phyloP scores from a whole-genome alignment of 192 early-diverging fungal species.

The Kickxella alabastrina region DNA sequence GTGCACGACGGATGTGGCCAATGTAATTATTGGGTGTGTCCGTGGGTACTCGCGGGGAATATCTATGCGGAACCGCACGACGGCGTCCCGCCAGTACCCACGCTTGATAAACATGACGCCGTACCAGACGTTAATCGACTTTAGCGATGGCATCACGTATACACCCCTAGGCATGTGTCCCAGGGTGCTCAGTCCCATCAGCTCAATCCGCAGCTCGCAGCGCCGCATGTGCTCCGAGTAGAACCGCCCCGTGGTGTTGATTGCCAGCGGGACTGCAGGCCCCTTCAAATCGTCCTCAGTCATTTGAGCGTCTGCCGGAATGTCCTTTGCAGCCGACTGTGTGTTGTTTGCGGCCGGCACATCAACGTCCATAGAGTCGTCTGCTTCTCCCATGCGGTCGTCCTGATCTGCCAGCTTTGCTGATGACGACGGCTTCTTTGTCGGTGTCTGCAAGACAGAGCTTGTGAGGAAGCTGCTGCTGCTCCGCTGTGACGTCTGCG shows the following conservation, averaged over 20 bases:
- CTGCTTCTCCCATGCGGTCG: neutral
- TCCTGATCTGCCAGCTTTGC: neutral
- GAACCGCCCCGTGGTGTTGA: constrained; percentile 30
- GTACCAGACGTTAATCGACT: constrained; percentile 66
- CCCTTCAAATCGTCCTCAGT: constrained; percentile 24
- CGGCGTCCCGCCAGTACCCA: constrained; percentile 84
- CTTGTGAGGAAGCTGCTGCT: too few species aligned
- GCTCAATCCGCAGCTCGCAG: constrained; percentile 47
- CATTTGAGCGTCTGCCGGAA: constrained; percentile 19
- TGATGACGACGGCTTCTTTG: constrained; percentile 12
- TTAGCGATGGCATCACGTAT: constrained; percentile 73
- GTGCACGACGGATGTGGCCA: constrained; percentile 77
- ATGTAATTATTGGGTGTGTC: constrained; percentile 62
- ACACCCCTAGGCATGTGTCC: constrained; percentile 82
- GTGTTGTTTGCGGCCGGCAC: neutral
- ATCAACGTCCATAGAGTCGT: constrained; percentile 41
- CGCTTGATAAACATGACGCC: constrained; percentile 85
- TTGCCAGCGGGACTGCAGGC: constrained; percentile 36
- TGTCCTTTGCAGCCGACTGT: too few species aligned
- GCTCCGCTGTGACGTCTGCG: constrained; percentile 12
- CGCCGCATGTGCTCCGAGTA: constrained; percentile 53
- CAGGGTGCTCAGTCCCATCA: constrained; percentile 30
- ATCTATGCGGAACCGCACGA: constrained; percentile 81
- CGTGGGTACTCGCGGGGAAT: constrained; percentile 81
- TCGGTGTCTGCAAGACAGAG: constrained; percentile 30